These are phyloP conservation scores for Blepharisma japonicum DNA, from an alignment of 73 alveolate species.

Conservation along the genomic window DNA sequence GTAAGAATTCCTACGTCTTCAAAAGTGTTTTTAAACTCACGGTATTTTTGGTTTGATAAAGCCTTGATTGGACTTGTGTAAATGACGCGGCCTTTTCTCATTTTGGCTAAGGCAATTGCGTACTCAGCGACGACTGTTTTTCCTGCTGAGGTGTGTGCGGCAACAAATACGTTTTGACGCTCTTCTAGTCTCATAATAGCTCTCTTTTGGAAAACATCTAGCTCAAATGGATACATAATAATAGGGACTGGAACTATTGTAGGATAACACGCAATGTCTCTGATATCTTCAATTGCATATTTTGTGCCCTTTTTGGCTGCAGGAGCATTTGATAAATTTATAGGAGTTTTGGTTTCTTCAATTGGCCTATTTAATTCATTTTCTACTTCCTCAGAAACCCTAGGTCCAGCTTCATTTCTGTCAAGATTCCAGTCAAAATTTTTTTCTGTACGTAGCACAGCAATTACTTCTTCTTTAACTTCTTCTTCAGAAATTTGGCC, in stretches of 20 bases:
- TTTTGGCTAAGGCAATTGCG: conserved; percentile 95
- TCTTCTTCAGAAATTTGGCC: conserved; percentile 28
- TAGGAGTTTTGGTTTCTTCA: too few relatives aligned
- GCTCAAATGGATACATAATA: background rate
- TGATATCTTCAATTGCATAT: conserved; percentile 19
- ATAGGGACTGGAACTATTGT: background rate
- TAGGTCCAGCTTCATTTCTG: conserved; percentile 24
- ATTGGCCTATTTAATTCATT: too few relatives aligned
- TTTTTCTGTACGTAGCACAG: background rate
- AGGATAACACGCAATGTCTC: background rate
- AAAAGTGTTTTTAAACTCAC: conserved; percentile 91
- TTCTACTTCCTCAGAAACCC: conserved; percentile 6
- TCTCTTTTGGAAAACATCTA: conserved; percentile 66
- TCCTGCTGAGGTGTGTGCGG: conserved; percentile 99
- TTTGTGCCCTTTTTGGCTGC: conserved; percentile 6
- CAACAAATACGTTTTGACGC: conserved; percentile 89
- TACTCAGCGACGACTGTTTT: conserved; percentile 99
- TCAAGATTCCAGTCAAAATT: background rate
- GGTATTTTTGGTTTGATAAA: conserved; percentile 90
- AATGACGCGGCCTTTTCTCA: conserved; percentile 84
- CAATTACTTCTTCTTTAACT: background rate
- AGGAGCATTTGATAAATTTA: too few relatives aligned
- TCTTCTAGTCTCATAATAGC: conserved; percentile 88
- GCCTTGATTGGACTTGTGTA: conserved; percentile 99
- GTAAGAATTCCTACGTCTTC: conserved; percentile 95